Base-by-base conservation (phyloP, 2,329 filamentous ascomycete species). In the Phialophora chinensis region DNA sequence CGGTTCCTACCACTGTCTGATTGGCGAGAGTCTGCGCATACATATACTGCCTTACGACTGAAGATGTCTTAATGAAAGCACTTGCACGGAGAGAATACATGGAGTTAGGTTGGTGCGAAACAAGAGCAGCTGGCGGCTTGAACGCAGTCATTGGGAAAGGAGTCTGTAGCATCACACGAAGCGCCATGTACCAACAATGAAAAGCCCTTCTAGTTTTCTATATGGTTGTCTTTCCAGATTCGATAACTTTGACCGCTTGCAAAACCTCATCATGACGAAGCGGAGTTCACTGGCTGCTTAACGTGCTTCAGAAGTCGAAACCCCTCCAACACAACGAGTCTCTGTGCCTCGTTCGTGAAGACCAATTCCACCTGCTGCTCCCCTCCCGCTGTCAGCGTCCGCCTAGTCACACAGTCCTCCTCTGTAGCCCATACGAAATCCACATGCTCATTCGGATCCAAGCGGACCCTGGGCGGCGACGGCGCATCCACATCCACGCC, bases 341-440 rank as follows among this genome's bases (percentile, higher is more conserved):
- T 35, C 58, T 68, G 66, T 50, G 33, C 60, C 38, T 20, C 3
- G 4, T 56, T 65, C 4, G 68, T 70, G 54, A 69, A 70, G 23
- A 35, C 14, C 58, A 70, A 44, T 20, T 66, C 62, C 29, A 58
- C 29, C 23, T 11, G 14, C 14, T n/a, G n/a, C 10, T 23, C 12
- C 2, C 53, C 59, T 1, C 31, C 29, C 11, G 42, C 53, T 1
- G 50, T 57, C 50, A 55, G 44, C 1, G 50, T 57, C 50, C 59
- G 44, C 1, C 72, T 69, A 27, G 62, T 60, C 25, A 62, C 62
- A 3, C 78, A 69, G 14, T 80, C 76, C n/a, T 74, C 75, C 66
- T 79, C 77, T 1, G 69, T 73, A 29, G 74, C 79, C 79, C 79
- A 81, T 12, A 73, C 67, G 66, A 73, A 80, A 0, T 66, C 71